phyloP scores from a whole-genome alignment of 78 protist genomes.

The Bigelowiella natans region DNA sequence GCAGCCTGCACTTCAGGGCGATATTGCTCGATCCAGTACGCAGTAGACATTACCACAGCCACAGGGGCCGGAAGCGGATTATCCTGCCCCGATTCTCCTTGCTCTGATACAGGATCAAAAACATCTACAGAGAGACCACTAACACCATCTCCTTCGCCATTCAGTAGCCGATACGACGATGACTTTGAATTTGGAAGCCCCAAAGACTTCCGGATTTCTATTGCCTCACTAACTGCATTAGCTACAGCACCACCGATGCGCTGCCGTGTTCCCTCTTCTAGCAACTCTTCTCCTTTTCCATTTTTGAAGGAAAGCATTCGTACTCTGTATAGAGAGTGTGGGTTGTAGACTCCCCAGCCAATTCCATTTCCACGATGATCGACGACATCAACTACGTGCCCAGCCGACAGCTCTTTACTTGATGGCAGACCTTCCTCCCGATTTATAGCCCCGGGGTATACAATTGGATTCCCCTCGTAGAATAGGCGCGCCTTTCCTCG shows the following conservation, averaged over 20 bases:
- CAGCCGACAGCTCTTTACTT: neutral
- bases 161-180: conserved; percentile 5
- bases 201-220: too few relatives aligned
- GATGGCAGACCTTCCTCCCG: neutral
- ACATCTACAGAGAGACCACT: conserved; percentile 9
- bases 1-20: neutral
- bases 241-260: too few relatives aligned
- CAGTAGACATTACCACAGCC: neutral
- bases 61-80: too few relatives aligned
- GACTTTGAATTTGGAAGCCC: too few relatives aligned
- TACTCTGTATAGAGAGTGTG: neutral
- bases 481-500: conserved; percentile 22
- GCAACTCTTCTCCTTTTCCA: too few relatives aligned
- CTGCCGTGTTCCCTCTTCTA: too few relatives aligned
- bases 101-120: neutral
- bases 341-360: conserved; percentile 21
- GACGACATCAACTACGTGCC: neutral
- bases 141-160: conserved; percentile 23
- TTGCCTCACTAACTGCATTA: too few relatives aligned
- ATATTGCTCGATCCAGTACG: neutral
- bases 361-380: neutral
- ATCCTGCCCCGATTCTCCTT: too few relatives aligned
- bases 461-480: neutral
- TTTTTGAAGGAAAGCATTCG: neutral
- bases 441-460: neutral